These are phyloP conservation scores for Penicillium sp. DNA, from an alignment of 2,329 filamentous ascomycete species.

Conservation along the genomic window DNA sequence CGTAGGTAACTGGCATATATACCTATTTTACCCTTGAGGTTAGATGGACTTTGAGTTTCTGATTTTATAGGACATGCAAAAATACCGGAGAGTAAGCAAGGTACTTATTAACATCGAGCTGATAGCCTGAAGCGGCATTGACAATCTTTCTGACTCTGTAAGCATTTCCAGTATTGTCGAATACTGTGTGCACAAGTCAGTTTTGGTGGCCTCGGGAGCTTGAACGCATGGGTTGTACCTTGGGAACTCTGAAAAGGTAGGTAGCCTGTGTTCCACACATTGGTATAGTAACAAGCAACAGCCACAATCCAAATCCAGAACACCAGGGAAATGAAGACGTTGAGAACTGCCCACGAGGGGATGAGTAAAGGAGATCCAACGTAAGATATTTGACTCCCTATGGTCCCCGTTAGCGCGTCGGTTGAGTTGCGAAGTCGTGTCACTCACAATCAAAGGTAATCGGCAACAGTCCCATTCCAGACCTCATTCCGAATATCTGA, in stretches of 20 bases:
- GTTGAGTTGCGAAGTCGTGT: background rate
- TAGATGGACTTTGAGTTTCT: constrained; percentile 39
- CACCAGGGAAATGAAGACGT: constrained; percentile 63
- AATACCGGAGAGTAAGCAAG: constrained; percentile 60
- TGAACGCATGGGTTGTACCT: constrained; percentile 8
- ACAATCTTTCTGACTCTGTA: constrained; percentile 65
- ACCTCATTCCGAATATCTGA: constrained; percentile 28
- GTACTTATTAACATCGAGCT: constrained; percentile 61
- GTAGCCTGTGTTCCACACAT: constrained; percentile 17
- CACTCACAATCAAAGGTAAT: constrained; percentile 41
- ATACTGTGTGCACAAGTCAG: constrained; percentile 42
- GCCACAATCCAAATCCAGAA: constrained; percentile 59
- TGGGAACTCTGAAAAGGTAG: constrained; percentile 24
- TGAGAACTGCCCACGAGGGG: constrained; percentile 67
- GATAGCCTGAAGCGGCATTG: constrained; percentile 52
- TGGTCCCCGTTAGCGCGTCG: background rate
- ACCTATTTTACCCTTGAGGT: constrained; percentile 8
- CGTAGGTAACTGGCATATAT: constrained; percentile 27
- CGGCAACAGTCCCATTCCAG: constrained; percentile 29
- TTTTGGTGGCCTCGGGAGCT: background rate
- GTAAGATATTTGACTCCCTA: constrained; percentile 27
- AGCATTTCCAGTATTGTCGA: constrained; percentile 62
- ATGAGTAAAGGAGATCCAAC: constrained; percentile 55
- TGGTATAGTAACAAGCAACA: constrained; percentile 51
- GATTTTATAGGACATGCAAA: constrained; percentile 48